Evolutionary conservation across 1,284 basidiomycete genomes (phyloP).

Genomic region (Ganoderma resinaceum): DNA sequence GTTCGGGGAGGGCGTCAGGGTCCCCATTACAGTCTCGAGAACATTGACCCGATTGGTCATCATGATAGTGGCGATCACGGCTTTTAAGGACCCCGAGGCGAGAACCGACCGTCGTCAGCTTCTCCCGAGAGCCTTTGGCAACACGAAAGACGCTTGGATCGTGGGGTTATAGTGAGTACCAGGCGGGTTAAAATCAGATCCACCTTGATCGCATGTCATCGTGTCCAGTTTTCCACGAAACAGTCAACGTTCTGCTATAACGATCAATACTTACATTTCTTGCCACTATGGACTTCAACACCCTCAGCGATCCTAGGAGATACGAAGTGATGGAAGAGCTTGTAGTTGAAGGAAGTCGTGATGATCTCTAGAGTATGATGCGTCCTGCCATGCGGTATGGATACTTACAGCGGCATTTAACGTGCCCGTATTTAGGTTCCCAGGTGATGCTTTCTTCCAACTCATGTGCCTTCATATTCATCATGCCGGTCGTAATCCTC

Average conservation of each 20-base stretch:
- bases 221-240: not conserved
- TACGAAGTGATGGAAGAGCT: not conserved
- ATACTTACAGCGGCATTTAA: not conserved
- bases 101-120: not conserved
- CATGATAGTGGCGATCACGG: not conserved
- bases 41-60: not conserved
- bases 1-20: not conserved
- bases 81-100: not conserved
- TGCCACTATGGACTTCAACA: not conserved
- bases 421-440: not conserved
- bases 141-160: not conserved
- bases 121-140: constrained; percentile 7
- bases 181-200: constrained; percentile 12
- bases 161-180: not conserved
- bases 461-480: not conserved
- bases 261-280: not conserved
- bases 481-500: not conserved
- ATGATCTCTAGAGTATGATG: not conserved
- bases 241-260: not conserved
- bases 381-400: not conserved
- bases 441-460: not conserved
- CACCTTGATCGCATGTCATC: constrained; percentile 11
- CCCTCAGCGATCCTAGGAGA: not conserved
- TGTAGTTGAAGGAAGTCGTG: not conserved
- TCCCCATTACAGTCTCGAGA: not conserved